A percentile compares a stretch with the other conserved stretches of the same genome.
Evolutionary conservation across 129 eudicot genomes (phyloP).

Genomic region (Mikania micrantha): DNA sequence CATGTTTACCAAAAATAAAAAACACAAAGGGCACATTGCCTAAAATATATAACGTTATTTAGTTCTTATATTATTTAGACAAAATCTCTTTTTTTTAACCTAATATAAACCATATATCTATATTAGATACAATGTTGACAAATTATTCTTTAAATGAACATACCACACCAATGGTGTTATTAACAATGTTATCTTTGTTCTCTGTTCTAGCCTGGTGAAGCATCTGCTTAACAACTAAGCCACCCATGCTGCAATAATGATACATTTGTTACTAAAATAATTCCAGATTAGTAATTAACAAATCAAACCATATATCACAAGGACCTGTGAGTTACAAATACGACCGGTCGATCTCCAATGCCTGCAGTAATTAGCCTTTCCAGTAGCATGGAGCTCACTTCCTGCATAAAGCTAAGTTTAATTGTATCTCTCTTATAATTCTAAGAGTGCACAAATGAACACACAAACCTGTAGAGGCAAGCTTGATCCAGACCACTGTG

Average conservation of each 20-base stretch:
- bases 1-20: too few species aligned
- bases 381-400: conserved; percentile 87
- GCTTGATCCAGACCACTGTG: conserved; percentile 99
- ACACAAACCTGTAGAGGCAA: conserved; percentile 88
- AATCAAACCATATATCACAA: not conserved
- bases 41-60: too few species aligned
- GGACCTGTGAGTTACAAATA: conserved; percentile 94
- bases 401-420: conserved; percentile 37
- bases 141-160: conserved; percentile 26
- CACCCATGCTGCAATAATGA: conserved; percentile 79
- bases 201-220: conserved; percentile 77
- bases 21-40: too few species aligned
- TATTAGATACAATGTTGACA: not conserved
- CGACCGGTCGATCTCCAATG: conserved; percentile 91
- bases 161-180: conserved; percentile 87
- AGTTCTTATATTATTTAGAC: too few species aligned
- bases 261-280: not conserved
- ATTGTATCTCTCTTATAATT: not conserved
- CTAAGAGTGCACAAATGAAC: not conserved
- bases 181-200: conserved; percentile 53
- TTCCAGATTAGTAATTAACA: not conserved
- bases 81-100: too few species aligned
- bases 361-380: conserved; percentile 91
- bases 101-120: too few species aligned
- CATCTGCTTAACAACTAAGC: conserved; percentile 97